A percentile compares a stretch with the other conserved stretches of the same genome.
These are phyloP conservation scores for Cercospora beticola DNA, from an alignment of 2,329 filamentous ascomycete species.

Conservation along the genomic window DNA sequence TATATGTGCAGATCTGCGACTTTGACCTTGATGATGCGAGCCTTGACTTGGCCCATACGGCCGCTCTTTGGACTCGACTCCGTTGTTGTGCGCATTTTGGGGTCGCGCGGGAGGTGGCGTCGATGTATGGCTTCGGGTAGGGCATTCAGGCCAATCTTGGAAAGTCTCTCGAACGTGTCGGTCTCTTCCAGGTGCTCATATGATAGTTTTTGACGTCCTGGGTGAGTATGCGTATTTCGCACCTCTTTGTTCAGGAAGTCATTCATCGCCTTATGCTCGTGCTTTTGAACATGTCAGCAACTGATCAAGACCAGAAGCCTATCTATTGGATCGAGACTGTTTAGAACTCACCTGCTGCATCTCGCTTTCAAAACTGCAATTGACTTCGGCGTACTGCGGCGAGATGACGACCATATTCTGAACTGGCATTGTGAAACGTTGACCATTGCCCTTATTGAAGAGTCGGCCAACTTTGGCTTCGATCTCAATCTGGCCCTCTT, in stretches of 20 bases:
- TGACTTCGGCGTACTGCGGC: constrained; percentile 51
- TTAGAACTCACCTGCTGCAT: constrained; percentile 76
- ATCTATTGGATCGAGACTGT: neutral
- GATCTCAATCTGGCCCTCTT: constrained; percentile 78
- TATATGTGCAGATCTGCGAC: constrained; percentile 78
- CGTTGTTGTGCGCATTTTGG: constrained; percentile 59
- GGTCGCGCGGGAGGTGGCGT: constrained; percentile 56
- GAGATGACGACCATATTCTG: constrained; percentile 69
- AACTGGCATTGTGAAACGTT: constrained; percentile 67
- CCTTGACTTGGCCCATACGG: constrained; percentile 51
- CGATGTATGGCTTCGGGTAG: constrained; percentile 52
- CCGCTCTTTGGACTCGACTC: constrained; percentile 75
- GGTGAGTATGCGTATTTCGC: constrained; percentile 25
- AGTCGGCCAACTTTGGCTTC: constrained; percentile 90
- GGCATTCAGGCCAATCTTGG: constrained; percentile 56
- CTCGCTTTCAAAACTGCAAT: constrained; percentile 73
- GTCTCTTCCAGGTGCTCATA: constrained; percentile 81
- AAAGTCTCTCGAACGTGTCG: constrained; percentile 80
- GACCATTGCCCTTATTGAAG: constrained; percentile 68
- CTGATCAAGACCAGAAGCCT: neutral
- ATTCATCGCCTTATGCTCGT: constrained; percentile 81
- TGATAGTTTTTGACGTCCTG: constrained; percentile 61
- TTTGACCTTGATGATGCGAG: constrained; percentile 89
- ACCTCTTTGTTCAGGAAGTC: constrained; percentile 75
- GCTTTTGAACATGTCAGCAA: constrained; percentile 47